phyloP scores from a whole-genome alignment of 805 yeast genomes.

The Starmerella floricola region DNA sequence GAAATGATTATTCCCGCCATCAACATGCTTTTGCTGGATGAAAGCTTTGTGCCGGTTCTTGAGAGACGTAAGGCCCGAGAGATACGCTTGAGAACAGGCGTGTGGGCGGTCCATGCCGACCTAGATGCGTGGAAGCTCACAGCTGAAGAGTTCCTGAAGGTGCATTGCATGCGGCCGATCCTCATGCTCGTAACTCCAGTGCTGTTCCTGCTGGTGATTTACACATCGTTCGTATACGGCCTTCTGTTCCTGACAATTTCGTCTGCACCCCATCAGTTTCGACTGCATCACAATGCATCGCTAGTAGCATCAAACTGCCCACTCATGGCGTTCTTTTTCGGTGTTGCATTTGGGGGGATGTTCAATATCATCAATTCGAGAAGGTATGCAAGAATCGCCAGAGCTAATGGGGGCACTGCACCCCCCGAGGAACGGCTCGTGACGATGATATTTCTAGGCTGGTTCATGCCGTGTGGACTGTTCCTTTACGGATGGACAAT shows the following conservation, averaged over 20 bases:
- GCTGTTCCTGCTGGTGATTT: conserved; percentile 32
- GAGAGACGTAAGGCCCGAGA: conserved; percentile 52
- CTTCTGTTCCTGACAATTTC: conserved; percentile 34
- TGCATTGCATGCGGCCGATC: conserved; percentile 70
- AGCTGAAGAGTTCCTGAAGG: conserved; percentile 52
- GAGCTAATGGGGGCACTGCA: conserved; percentile 34
- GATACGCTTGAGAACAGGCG: conserved; percentile 65
- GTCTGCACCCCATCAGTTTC: conserved; percentile 32
- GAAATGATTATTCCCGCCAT: conserved; percentile 28
- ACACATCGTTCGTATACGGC: conserved; percentile 36
- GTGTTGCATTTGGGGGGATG: conserved; percentile 27
- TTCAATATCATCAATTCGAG: conserved; percentile 24
- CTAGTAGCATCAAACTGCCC: conserved; percentile 27
- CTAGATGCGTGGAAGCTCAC: conserved; percentile 75
- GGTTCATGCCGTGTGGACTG: conserved; percentile 42
- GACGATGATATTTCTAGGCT: conserved; percentile 39
- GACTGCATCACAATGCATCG: conserved; percentile 27
- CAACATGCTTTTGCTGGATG: conserved; percentile 31
- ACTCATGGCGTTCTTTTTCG: conserved; percentile 28
- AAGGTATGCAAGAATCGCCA: conserved; percentile 25
- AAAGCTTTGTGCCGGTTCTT: conserved; percentile 36
- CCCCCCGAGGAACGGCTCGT: conserved; percentile 50
- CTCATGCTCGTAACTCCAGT: conserved; percentile 50
- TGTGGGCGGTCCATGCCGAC: conserved; percentile 74
- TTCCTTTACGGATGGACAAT: conserved; percentile 57